A percentile compares a stretch with the other conserved stretches of the same genome.
Conservation (phyloP, 352 stramenopile genomes). For the Phytophthora pini region DNA sequence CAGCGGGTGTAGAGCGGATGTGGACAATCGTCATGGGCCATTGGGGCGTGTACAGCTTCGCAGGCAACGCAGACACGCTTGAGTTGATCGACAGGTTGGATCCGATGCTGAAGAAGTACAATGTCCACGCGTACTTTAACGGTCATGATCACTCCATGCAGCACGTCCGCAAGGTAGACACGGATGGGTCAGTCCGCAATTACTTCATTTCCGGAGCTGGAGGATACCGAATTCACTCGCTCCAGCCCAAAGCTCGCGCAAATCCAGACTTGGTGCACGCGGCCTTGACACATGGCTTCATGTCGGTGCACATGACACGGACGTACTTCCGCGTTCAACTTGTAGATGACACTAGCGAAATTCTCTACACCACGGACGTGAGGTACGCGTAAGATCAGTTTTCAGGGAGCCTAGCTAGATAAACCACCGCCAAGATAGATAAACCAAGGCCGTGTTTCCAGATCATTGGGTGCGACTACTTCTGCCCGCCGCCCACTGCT, state of each 20-base stretch:
- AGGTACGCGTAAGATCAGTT: slow-evolving; percentile 42
- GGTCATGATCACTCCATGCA: slow-evolving; percentile 88
- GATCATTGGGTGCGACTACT: slow-evolving; percentile 22
- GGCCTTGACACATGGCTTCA: slow-evolving; percentile 87
- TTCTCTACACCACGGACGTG: slow-evolving; percentile 86
- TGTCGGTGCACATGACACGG: slow-evolving; percentile 77
- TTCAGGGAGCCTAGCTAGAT: slow-evolving; percentile 2
- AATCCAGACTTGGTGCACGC: slow-evolving; percentile 80
- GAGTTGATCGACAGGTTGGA: slow-evolving; percentile 80
- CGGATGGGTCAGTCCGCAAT: slow-evolving; percentile 54
- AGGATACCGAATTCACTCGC: slow-evolving; percentile 71
- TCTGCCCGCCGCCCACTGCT: slow-evolving; percentile 1
- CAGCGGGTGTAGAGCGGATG: slow-evolving; percentile 75
- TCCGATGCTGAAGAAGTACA: slow-evolving; percentile 80
- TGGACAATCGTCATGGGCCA: slow-evolving; percentile 88
- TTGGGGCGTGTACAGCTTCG: slow-evolving; percentile 87
- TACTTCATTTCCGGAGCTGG: slow-evolving; percentile 86
- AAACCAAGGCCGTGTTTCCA: slow-evolving; percentile 35
- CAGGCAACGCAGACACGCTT: slow-evolving; percentile 78
- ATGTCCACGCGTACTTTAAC: slow-evolving; percentile 89
- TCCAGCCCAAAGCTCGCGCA: slow-evolving; percentile 69
- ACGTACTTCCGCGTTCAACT: slow-evolving; percentile 79
- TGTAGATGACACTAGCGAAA: slow-evolving; percentile 65
- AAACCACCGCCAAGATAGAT: slow-evolving; percentile 22
- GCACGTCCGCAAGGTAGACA: slow-evolving; percentile 68